phyloP scores from a whole-genome alignment of 148 eudicot species.

The Rhododendron ovatum region DNA sequence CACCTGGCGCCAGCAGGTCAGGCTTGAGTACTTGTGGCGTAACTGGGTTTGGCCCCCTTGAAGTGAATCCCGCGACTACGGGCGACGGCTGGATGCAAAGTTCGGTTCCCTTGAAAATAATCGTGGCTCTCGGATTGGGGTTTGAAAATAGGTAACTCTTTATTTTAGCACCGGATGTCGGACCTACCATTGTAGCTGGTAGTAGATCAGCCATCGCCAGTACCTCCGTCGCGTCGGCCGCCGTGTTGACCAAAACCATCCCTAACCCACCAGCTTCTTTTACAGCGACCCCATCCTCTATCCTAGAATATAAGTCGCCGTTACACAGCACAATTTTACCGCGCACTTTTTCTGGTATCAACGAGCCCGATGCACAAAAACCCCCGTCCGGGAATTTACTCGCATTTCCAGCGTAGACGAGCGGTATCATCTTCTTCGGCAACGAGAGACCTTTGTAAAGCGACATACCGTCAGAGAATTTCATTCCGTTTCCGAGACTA shows the following conservation, averaged over 20 bases:
- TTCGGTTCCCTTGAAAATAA: background rate
- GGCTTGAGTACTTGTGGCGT: background rate
- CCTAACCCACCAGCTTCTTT: background rate
- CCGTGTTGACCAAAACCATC: background rate
- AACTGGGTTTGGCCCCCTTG: background rate
- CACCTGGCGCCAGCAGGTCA: background rate
- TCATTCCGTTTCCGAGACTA: background rate
- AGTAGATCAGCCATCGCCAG: background rate
- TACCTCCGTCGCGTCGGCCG: background rate
- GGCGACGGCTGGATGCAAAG: background rate
- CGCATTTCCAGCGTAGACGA: background rate
- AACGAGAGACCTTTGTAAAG: background rate
- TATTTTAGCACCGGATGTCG: background rate
- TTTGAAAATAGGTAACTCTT: background rate
- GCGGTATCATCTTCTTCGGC: background rate
- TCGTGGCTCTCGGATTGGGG: background rate
- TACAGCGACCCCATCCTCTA: background rate
- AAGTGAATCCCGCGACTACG: background rate
- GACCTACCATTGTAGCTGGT: background rate
- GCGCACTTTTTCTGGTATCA: background rate
- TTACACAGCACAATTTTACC: conserved; percentile 18
- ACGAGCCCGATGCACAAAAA: too few relatives aligned
- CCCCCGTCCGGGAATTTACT: background rate
- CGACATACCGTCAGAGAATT: background rate
- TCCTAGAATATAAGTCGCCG: background rate